Percentiles rank a stretch among this genome's conserved stretches.
phyloP scores from a whole-genome alignment of 139 green algal species.

The Monoraphidium neglectum region DNA sequence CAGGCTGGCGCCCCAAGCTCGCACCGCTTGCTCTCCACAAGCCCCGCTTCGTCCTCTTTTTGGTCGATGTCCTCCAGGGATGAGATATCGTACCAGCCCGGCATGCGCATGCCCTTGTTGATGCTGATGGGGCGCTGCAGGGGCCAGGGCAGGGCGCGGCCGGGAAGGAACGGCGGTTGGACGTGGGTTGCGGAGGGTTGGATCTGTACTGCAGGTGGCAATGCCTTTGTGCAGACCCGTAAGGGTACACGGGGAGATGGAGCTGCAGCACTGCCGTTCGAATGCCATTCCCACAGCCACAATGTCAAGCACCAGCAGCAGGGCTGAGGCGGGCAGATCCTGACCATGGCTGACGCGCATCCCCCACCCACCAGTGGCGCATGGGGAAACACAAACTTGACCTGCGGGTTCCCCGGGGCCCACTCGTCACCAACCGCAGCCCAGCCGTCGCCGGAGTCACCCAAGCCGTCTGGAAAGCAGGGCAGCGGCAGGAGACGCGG shows the following conservation, averaged over 20 bases:
- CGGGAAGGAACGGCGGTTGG: too few species aligned
- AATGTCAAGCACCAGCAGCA: too few species aligned
- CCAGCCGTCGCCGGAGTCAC: constrained; percentile 67
- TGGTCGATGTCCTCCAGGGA: constrained; percentile 55
- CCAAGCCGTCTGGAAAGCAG: constrained; percentile 67
- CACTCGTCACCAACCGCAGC: constrained; percentile 39
- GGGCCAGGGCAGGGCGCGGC: too few species aligned
- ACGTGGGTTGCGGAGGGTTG: too few species aligned
- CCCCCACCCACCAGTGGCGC: constrained; percentile 32
- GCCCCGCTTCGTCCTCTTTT: constrained; percentile 52
- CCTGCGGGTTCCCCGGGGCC: constrained; percentile 23
- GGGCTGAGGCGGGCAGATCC: too few species aligned
- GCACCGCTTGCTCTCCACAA: constrained; percentile 58
- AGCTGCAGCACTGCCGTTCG: too few species aligned
- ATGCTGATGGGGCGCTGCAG: constrained; percentile 54
- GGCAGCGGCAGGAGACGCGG: constrained; percentile 15
- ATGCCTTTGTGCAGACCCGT: too few species aligned
- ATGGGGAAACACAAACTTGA: constrained; percentile 64
- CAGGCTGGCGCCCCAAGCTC: background rate
- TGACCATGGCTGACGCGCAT: too few species aligned
- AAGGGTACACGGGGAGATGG: too few species aligned
- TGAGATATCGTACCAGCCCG: constrained; percentile 65
- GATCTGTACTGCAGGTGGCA: too few species aligned
- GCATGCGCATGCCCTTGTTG: constrained; percentile 69
- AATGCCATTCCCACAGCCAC: too few species aligned